Percentiles rank a stretch among this genome's conserved stretches.
Conservation (phyloP, 768 basidiomycete species). For the Rhodosporidiobolus odoratus region DNA sequence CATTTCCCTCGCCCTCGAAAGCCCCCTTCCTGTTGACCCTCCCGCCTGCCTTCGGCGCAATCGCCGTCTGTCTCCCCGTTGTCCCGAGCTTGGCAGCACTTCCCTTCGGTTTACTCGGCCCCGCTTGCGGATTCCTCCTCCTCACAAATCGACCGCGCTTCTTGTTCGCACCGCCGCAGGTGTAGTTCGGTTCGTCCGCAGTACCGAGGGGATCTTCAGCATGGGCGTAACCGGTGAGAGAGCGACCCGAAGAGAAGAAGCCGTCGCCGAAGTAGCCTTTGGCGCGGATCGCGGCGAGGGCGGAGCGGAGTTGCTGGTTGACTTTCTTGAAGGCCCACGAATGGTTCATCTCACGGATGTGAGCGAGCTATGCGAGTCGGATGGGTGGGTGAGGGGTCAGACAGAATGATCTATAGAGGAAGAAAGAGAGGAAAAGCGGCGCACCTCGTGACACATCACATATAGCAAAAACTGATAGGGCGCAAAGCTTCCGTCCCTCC, state of each 20-base stretch:
- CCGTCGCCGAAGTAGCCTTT: conserved; percentile 32
- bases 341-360: conserved; percentile 25
- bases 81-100: conserved; percentile 12
- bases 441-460: conserved; percentile 31
- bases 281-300: not conserved
- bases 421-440: not conserved
- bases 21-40: conserved; percentile 21
- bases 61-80: conserved; percentile 32
- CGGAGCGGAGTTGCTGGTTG: conserved; percentile 23
- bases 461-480: conserved; percentile 33
- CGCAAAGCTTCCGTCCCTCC: conserved; percentile 17
- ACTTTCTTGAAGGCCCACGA: conserved; percentile 9
- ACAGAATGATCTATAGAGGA: not conserved
- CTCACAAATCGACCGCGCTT: not conserved
- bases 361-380: conserved; percentile 3
- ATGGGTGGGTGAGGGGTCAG: not conserved
- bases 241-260: conserved; percentile 22
- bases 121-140: not conserved
- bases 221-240: not conserved
- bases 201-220: not conserved
- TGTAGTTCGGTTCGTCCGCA: not conserved
- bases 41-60: conserved; percentile 24
- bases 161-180: conserved; percentile 17
- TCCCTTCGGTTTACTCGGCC: conserved; percentile 4
- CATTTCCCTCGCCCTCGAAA: conserved; percentile 18